These are phyloP conservation scores for Entelexis sorbosivorans DNA, from an alignment of 1,139 yeast genomes.

Conservation along the genomic window DNA sequence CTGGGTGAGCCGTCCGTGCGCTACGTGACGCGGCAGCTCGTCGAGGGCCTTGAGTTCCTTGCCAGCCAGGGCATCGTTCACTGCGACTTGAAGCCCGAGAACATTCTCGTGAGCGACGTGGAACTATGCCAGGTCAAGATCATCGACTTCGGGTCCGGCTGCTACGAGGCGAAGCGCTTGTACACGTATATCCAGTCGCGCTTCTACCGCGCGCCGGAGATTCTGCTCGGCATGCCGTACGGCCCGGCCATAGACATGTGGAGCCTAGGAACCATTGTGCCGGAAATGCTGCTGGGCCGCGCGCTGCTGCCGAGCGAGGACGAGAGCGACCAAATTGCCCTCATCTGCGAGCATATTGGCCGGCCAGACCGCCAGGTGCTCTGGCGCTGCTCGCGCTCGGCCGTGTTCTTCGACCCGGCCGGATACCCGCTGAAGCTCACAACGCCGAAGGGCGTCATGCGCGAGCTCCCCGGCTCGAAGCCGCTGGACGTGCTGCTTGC, in stretches of 20 bases:
- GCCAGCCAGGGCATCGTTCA: conserved; percentile 54
- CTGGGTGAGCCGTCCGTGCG: conserved; percentile 43
- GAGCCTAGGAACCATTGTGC: conserved; percentile 63
- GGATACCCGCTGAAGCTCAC: conserved; percentile 34
- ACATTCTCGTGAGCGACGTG: conserved; percentile 67
- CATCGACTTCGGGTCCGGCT: conserved; percentile 94
- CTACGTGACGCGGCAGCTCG: conserved; percentile 44
- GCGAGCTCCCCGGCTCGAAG: conserved; percentile 21
- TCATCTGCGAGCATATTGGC: conserved; percentile 52
- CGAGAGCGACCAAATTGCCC: conserved; percentile 55
- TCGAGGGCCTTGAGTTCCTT: conserved; percentile 50
- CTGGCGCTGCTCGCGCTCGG: conserved; percentile 31
- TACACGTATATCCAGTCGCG: conserved; percentile 93
- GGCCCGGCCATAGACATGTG: conserved; percentile 62
- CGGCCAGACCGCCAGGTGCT: conserved; percentile 42
- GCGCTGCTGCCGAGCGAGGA: conserved; percentile 63
- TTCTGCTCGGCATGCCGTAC: conserved; percentile 67
- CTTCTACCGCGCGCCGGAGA: conserved; percentile 87
- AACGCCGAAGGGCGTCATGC: conserved; percentile 27
- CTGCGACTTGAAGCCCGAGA: conserved; percentile 89
- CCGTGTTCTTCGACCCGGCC: conserved; percentile 35
- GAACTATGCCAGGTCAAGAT: conserved; percentile 85
- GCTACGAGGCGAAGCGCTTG: conserved; percentile 79
- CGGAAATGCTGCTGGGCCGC: conserved; percentile 53
- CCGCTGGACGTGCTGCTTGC: conserved; percentile 14